Evolutionary conservation across 2,329 filamentous ascomycete genomes (phyloP).

Genomic region (Tolypocladium inflatum): DNA sequence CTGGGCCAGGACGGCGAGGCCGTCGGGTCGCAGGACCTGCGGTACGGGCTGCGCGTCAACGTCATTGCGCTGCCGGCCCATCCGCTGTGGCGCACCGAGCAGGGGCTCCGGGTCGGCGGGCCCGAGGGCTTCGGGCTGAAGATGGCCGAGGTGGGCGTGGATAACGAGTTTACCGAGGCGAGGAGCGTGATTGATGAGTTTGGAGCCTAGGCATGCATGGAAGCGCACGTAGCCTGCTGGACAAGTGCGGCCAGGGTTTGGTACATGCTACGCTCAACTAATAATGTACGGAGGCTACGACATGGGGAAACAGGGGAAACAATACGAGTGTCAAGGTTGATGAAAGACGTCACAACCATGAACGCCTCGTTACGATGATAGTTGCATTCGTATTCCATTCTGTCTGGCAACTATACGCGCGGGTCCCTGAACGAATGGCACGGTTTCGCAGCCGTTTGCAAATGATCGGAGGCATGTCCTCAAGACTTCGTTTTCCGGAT

Average conservation of each 20-base stretch:
- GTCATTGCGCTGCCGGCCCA: slow-evolving; percentile 41
- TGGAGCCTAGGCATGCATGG: neutral
- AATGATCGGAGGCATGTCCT: neutral
- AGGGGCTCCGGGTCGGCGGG: slow-evolving; percentile 22
- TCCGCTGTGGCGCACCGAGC: slow-evolving; percentile 36
- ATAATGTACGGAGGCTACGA: no score
- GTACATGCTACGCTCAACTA: no score
- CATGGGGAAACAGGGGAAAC: no score
- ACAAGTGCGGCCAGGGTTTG: no score
- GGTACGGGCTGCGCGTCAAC: slow-evolving; percentile 39
- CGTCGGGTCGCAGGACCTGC: slow-evolving; percentile 38
- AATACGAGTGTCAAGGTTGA: no score
- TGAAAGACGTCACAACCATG: neutral
- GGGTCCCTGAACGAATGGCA: neutral
- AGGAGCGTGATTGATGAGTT: slow-evolving; percentile 7
- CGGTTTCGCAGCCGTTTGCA: neutral
- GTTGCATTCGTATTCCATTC: slow-evolving; percentile 1
- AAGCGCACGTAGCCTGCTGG: neutral
- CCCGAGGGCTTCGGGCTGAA: slow-evolving; percentile 20
- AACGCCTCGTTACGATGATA: neutral
- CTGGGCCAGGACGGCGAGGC: slow-evolving; percentile 35
- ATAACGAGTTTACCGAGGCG: neutral
- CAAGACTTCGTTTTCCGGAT: neutral
- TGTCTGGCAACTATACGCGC: slow-evolving; percentile 4
- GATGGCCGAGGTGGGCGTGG: slow-evolving; percentile 2